Evolutionary conservation across 441 rosid species (phyloP), one percentile per base, ranked within the genome.

Genomic region (Manihot esculenta): DNA sequence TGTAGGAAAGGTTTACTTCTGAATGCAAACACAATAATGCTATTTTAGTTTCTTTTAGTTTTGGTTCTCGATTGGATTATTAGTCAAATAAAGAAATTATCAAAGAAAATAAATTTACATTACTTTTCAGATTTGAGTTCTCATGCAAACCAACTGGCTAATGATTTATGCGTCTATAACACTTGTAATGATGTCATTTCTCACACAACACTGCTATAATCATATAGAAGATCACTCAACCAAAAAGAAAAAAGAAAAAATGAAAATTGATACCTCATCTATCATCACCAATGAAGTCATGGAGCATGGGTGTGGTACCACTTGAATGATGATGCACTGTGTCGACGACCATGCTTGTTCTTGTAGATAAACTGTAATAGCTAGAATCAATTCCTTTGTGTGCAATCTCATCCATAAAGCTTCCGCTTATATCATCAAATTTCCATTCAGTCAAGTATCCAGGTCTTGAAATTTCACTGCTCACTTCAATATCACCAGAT

Each of bases 381-480:
- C 73, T 68, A 1, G 35, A 68, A 35, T 64, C 73, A 45, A 59
- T 64, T 49, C 69, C 79, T 74, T 5, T 54, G 11, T 68, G 64
- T n/a, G 73, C 68, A 15, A 20, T 47, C 5, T 47, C 78, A 68
- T 73, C 68, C 76, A 64, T 18, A 66, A 78, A 84, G 81, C 81
- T 38, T 38, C 42, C 82, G 74, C 74, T 74, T 3, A 64, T 61
- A 64, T 86, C 87, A 30, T 82, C 76, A 1, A 77, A 89, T 21
- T 75, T 82, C 87, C 81, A 84, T 54, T 69, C 84, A 13, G 85
- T 75, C 72, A 88, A 49, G 75, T 88, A 84, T 27, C 91, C 90
- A 15, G 98, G 97, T 81, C 76, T 84, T 0, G 83, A 59, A 62
- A 75, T 74, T 5, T 78, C 86, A 33, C 59, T 69, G 21, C 76